These are phyloP conservation scores for Tetrahymena borealis DNA, from an alignment of 73 alveolate genomes.

Conservation along the genomic window DNA sequence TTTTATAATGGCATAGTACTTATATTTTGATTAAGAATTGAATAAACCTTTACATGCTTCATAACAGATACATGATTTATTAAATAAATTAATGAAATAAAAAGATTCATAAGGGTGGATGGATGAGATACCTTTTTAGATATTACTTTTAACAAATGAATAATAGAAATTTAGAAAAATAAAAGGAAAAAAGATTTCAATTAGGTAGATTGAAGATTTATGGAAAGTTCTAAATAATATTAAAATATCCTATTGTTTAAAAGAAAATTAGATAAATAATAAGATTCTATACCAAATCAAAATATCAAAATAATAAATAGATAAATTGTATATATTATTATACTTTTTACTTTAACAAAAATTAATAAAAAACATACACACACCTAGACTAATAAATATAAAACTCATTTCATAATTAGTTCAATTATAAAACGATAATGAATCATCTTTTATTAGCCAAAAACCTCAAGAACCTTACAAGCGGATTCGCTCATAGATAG, in stretches of 20 bases:
- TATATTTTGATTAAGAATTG: too few relatives aligned
- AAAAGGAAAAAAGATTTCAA: neutral
- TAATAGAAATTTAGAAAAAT: neutral
- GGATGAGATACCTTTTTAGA: too few relatives aligned
- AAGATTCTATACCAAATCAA: too few relatives aligned
- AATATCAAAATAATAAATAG: too few relatives aligned
- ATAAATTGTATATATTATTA: neutral
- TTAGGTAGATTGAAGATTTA: neutral
- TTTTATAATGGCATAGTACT: too few relatives aligned
- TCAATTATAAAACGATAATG: too few relatives aligned
- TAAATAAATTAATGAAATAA: too few relatives aligned
- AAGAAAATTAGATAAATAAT: neutral
- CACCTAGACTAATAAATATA: neutral
- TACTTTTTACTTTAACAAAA: neutral
- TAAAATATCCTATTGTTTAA: neutral
- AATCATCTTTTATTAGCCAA: neutral
- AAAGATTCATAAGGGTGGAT: too few relatives aligned
- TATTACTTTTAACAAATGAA: neutral
- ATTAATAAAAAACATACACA: neutral
- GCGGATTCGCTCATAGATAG: neutral
- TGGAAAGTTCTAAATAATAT: neutral
- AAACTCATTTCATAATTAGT: too few relatives aligned
- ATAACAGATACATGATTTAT: too few relatives aligned
- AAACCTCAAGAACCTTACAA: neutral
- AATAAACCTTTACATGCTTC: too few relatives aligned